Evolutionary conservation across 129 eudicot genomes (phyloP), one percentile per base, ranked within the genome.

Genomic region (Artemisia tridentata): DNA sequence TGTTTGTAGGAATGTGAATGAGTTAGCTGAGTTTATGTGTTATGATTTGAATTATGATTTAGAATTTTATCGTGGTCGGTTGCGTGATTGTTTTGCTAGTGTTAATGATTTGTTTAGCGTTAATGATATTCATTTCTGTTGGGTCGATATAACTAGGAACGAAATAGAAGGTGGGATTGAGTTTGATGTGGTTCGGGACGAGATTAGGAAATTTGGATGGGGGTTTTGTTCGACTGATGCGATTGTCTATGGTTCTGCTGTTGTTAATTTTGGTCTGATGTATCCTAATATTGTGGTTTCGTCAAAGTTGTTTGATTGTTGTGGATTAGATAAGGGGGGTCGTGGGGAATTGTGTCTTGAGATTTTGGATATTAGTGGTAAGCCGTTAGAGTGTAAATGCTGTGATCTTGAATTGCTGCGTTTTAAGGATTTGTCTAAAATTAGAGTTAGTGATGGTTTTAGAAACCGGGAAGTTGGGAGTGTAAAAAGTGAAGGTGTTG

Each of bases 341-440:
- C 52, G 38, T 15, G 97, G 81, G 27, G 87, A 87, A 25, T 67
- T 93, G 67, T 84, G 66, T 38, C 96, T 90, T 67, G 86, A 79
- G 65, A 88, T 93, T 29, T 60, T 68, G 38, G 99, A 88, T 84
- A 89, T 90, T 18, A 76, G 77, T 72, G 99, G 96, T 45, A 84
- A 76, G 65, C 91, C 99, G 12, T 67, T 93, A 74, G 86, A 85
- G 69, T 87, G 91, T 69, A 88, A 80, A 63, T 84, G 72, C 43
- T 87, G 93, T 78, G 89, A 87, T 82, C 91, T 93, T 75, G 91
- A 90, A 72, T 73, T 93, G 77, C 69, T 84, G 78, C 81, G 66
- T 19, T 31, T 84, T 31, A 82, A 75, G 48, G 21, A n/a, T 15
- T 70, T 68, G 3, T 71, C 63, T 23, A 41, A 21, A 38, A 9